Evolutionary conservation across 371 early-diverging fungal species (phyloP).

Genomic region (Mucor indicus): DNA sequence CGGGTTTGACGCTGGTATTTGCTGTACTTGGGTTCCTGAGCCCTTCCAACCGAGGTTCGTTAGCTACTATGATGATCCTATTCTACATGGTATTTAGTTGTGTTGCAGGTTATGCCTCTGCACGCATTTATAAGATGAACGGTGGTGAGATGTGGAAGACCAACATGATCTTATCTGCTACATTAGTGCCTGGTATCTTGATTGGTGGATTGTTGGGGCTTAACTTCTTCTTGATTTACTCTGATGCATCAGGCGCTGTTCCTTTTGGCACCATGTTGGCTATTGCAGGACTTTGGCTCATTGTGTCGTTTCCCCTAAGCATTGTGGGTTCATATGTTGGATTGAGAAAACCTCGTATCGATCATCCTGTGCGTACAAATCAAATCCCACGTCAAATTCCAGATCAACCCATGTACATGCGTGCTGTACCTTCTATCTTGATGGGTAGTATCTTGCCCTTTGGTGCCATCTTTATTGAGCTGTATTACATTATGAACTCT

Average conservation of each 20-base stretch:
- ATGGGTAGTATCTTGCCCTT: conserved; percentile 89
- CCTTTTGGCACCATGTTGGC: conserved; percentile 90
- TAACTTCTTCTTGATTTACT: conserved; percentile 88
- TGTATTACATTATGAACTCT: conserved; percentile 89
- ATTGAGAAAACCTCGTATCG: conserved; percentile 79
- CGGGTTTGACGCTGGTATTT: conserved; percentile 78
- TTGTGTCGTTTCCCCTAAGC: conserved; percentile 86
- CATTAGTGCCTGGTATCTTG: conserved; percentile 80
- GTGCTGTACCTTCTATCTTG: conserved; percentile 70
- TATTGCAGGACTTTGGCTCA: conserved; percentile 82
- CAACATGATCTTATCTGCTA: conserved; percentile 81
- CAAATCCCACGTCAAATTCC: conserved; percentile 93
- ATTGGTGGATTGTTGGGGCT: conserved; percentile 69
- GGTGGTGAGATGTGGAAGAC: conserved; percentile 85
- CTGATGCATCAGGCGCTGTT: conserved; percentile 89
- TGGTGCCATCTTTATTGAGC: conserved; percentile 87
- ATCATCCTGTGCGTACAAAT: conserved; percentile 90
- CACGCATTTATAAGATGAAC: conserved; percentile 92
- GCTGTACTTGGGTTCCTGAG: conserved; percentile 96
- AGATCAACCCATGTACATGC: conserved; percentile 73
- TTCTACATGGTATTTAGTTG: conserved; percentile 87
- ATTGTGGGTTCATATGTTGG: conserved; percentile 94
- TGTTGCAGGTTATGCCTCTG: conserved; percentile 85
- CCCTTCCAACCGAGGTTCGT: conserved; percentile 91
- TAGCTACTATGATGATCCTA: conserved; percentile 85